Evolutionary conservation across 495 filamentous ascomycete species (phyloP).

Genomic region (Podospora pseudocomata): DNA sequence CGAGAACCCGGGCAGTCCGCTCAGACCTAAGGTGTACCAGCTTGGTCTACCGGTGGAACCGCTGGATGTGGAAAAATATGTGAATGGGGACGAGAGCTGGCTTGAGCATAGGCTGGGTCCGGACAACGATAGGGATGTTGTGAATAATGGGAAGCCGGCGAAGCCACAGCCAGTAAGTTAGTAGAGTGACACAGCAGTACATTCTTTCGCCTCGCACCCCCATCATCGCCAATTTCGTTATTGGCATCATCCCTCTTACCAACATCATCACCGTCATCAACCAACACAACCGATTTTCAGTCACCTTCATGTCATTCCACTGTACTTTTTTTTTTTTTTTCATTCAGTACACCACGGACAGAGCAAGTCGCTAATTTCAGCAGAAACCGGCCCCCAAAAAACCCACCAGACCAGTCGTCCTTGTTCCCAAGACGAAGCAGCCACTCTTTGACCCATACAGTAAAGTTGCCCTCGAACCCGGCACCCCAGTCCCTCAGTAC

Average conservation of each 20-base stretch:
- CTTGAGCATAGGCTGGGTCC: conserved; percentile 38
- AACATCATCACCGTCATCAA: background rate
- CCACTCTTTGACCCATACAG: conserved; percentile 50
- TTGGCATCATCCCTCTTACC: background rate
- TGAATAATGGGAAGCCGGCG: conserved; percentile 7
- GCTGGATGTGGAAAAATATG: conserved; percentile 38
- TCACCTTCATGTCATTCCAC: background rate
- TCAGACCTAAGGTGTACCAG: conserved; percentile 33
- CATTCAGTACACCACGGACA: background rate
- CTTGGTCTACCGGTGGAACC: conserved; percentile 36
- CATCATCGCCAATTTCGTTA: background rate
- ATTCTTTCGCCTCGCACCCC: background rate
- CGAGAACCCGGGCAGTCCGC: conserved; percentile 9
- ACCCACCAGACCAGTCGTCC: conserved; percentile 24
- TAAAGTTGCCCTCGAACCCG: conserved; percentile 46
- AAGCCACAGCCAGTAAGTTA: conserved; percentile 3
- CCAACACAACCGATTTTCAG: background rate
- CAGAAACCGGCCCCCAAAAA: conserved; percentile 16
- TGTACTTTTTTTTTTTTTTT: background rate
- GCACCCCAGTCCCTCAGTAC: conserved; percentile 40
- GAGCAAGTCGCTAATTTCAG: conserved; percentile 4
- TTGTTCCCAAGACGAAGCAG: conserved; percentile 47
- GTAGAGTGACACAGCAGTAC: background rate
- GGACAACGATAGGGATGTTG: conserved; percentile 31
- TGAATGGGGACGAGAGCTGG: conserved; percentile 44